A percentile compares a stretch with the other conserved stretches of the same genome.
Conservation (phyloP, 2,329 filamentous ascomycete genomes). For the Phaeosphaeriaceae sp. region DNA sequence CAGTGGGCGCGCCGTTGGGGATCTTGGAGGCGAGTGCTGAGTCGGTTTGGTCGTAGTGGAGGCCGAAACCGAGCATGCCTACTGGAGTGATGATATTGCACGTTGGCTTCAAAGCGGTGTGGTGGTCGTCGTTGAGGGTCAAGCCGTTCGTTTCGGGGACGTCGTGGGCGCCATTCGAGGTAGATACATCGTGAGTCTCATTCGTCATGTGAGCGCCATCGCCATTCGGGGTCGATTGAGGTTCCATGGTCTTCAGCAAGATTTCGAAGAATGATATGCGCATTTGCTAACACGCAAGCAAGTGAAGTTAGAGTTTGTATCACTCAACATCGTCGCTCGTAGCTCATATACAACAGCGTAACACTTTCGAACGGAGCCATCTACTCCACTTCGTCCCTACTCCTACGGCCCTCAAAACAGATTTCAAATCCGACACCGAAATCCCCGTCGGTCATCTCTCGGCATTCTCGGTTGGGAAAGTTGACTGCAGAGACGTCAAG, state of each 20-base stretch:
- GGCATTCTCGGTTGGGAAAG: background rate
- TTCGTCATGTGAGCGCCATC: background rate
- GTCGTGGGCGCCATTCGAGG: background rate
- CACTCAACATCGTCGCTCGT: background rate
- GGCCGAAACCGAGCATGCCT: conserved; percentile 61
- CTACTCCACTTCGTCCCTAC: background rate
- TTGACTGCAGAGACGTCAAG: background rate
- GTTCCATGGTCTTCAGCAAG: background rate
- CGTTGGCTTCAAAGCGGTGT: conserved; percentile 6
- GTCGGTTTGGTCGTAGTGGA: conserved; percentile 43
- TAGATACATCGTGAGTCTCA: background rate
- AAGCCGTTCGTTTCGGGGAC: background rate
- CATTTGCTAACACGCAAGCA: background rate
- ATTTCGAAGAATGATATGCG: background rate
- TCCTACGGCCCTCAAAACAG: background rate
- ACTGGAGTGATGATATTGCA: conserved; percentile 56
- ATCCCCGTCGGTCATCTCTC: background rate
- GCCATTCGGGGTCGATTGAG: background rate
- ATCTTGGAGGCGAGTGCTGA: conserved; percentile 8
- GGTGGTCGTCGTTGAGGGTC: background rate
- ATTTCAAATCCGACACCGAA: background rate
- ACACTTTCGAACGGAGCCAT: background rate
- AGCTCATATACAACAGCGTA: background rate
- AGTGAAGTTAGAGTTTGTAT: background rate
- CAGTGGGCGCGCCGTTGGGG: conserved; percentile 21